Evolutionary conservation across 768 basidiomycete genomes (phyloP).

Genomic region (Mycena olivaceomarginata): DNA sequence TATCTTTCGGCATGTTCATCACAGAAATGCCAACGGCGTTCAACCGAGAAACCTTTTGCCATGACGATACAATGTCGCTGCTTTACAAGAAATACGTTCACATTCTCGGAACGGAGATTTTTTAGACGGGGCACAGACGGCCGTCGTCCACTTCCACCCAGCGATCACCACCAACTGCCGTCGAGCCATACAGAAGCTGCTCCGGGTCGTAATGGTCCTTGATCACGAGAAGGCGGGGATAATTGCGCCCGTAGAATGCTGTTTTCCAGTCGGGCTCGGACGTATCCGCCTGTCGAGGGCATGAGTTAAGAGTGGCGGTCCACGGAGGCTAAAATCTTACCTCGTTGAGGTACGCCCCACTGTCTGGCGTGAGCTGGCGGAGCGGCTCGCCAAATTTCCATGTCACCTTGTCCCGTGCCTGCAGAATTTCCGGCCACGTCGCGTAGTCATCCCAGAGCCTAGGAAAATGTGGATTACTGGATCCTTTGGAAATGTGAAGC

Average conservation of each 20-base stretch:
- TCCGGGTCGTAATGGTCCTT: constrained; percentile 43
- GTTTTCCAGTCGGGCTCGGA: constrained; percentile 44
- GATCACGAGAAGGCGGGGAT: constrained; percentile 34
- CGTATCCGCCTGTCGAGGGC: constrained; percentile 38
- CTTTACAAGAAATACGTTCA: no score
- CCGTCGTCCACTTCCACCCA: constrained; percentile 4
- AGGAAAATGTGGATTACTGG: not conserved
- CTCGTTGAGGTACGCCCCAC: constrained; percentile 46
- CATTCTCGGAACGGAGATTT: not conserved
- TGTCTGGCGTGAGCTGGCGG: constrained; percentile 36
- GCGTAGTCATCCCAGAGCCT: constrained; percentile 42
- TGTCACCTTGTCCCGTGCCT: constrained; percentile 30
- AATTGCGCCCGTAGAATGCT: constrained; percentile 43
- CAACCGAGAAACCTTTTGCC: no score
- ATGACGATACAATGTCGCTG: no score
- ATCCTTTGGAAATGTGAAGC: not conserved
- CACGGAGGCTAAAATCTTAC: constrained; percentile 4
- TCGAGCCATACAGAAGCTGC: constrained; percentile 44
- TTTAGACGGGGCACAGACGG: constrained; percentile 7
- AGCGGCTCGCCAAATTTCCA: constrained; percentile 32
- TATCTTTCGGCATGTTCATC: no score
- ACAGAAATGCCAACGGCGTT: no score
- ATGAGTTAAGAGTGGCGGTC: not conserved
- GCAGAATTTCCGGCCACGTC: constrained; percentile 36
- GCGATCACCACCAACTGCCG: constrained; percentile 38